These are phyloP conservation scores for Globisporangium parvum DNA, from an alignment of 352 stramenopile species.

Conservation along the genomic window DNA sequence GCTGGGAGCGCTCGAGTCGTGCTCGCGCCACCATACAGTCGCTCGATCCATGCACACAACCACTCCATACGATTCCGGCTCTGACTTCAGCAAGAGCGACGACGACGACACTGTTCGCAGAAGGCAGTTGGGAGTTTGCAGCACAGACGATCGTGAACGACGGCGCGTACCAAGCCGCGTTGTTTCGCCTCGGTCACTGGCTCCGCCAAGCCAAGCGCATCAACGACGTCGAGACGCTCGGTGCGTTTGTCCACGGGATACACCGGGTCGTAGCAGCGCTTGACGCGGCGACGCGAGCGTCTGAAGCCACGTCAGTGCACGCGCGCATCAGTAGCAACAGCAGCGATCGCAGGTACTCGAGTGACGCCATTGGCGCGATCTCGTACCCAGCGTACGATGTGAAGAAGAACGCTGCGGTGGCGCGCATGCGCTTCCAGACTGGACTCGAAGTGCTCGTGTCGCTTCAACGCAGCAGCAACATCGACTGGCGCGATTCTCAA, in stretches of 20 bases:
- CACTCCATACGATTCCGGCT: background rate
- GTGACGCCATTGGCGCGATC: constrained; percentile 9
- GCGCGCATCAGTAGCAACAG: background rate
- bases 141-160: constrained; percentile 43
- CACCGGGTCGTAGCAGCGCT: constrained; percentile 7
- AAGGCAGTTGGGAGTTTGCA: constrained; percentile 53
- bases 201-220: constrained; percentile 22
- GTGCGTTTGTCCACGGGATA: constrained; percentile 28
- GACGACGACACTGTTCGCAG: constrained; percentile 8
- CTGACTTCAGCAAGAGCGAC: too few species aligned
- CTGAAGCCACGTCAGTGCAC: background rate
- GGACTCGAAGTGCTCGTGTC: constrained; percentile 15
- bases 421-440: constrained; percentile 32
- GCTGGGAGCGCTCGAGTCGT: constrained; percentile 12
- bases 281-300: background rate
- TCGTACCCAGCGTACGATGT: constrained; percentile 48
- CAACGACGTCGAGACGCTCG: constrained; percentile 19
- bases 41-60: background rate
- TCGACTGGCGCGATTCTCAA: background rate
- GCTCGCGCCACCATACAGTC: background rate
- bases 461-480: background rate
- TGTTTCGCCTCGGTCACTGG: constrained; percentile 39
- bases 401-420: constrained; percentile 43
- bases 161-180: constrained; percentile 35
- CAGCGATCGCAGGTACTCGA: background rate